phyloP scores from a whole-genome alignment of 768 basidiomycete species.

The Vishniacozyma victoriae region DNA sequence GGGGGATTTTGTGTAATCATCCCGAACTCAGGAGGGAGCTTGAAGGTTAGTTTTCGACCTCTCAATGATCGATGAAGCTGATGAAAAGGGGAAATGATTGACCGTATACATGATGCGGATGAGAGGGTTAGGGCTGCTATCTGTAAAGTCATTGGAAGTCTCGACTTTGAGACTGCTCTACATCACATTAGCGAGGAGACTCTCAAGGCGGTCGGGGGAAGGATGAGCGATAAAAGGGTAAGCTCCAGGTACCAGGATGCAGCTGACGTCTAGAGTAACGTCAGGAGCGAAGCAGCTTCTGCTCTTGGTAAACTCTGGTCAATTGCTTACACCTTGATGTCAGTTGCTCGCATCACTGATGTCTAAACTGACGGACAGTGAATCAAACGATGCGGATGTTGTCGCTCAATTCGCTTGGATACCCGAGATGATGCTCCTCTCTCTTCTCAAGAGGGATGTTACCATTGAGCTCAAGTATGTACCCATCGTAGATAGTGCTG shows the following conservation, averaged over 20 bases:
- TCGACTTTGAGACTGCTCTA: constrained; percentile 85
- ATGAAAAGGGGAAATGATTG: constrained; percentile 49
- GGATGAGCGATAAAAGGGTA: constrained; percentile 83
- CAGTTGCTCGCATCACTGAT: constrained; percentile 37
- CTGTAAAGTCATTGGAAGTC: constrained; percentile 69
- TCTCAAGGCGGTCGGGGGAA: constrained; percentile 60
- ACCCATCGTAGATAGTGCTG: neutral
- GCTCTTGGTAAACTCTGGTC: constrained; percentile 71
- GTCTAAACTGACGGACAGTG: constrained; percentile 52
- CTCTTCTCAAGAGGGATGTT: constrained; percentile 48
- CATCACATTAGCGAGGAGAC: constrained; percentile 68
- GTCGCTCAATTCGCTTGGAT: constrained; percentile 87
- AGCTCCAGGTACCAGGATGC: constrained; percentile 11
- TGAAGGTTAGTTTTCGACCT: constrained; percentile 56
- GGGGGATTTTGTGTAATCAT: constrained; percentile 59
- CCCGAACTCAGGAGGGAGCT: constrained; percentile 63
- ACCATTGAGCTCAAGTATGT: constrained; percentile 59
- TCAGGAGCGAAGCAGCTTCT: constrained; percentile 62
- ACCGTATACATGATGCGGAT: constrained; percentile 77
- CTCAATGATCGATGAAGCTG: neutral
- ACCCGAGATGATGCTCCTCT: constrained; percentile 64
- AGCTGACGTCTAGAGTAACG: constrained; percentile 27
- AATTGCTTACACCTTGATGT: constrained; percentile 86
- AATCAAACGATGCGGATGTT: constrained; percentile 68
- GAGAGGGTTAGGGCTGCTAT: constrained; percentile 82